phyloP scores from a whole-genome alignment of 208 protist genomes.

The Endotrypanum monterogeii region DNA sequence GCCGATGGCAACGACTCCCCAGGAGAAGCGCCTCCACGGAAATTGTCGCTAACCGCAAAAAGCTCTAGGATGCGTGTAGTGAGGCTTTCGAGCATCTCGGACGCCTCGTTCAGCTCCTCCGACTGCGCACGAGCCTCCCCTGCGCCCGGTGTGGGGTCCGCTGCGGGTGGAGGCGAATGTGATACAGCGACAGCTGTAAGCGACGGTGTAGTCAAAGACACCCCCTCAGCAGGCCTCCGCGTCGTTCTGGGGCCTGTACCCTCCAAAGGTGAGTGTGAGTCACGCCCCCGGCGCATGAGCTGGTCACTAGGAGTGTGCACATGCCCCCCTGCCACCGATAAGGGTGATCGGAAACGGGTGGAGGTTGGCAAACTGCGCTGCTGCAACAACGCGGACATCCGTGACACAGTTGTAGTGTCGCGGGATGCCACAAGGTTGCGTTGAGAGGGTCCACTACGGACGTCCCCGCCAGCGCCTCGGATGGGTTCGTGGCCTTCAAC shows the following conservation, averaged over 20 bases:
- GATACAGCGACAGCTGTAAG: neutral
- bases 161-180: neutral
- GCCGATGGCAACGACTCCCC: neutral
- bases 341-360: neutral
- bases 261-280: constrained; percentile 15
- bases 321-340: neutral
- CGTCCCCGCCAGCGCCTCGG: neutral
- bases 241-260: neutral
- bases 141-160: neutral
- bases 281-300: constrained; percentile 22
- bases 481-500: neutral
- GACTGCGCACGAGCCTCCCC: neutral
- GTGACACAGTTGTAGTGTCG: neutral
- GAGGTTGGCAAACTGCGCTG: neutral
- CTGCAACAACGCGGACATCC: neutral
- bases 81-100: constrained; percentile 16
- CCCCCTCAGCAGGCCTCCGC: neutral
- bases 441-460: neutral
- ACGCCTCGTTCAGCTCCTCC: neutral
- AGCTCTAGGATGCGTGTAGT: constrained; percentile 40
- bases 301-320: constrained; percentile 24
- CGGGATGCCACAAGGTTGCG: neutral
- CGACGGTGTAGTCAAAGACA: neutral
- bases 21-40: neutral
- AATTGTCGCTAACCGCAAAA: constrained; percentile 23